Base-by-base conservation (phyloP, 2,329 filamentous ascomycete species). In the Didymella glomerata region DNA sequence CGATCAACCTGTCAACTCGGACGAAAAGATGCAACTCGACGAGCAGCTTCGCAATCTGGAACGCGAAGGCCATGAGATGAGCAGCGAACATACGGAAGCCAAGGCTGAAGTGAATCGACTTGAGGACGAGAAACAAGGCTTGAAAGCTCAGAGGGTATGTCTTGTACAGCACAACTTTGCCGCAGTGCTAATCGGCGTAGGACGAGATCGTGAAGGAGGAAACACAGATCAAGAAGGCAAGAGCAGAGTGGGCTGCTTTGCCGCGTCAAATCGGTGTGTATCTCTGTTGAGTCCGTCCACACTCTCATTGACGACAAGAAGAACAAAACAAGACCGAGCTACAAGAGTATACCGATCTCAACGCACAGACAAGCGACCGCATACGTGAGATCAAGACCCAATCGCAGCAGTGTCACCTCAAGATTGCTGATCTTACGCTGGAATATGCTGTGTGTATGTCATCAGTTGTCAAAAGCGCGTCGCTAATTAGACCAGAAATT, bases 1-100 rank as follows among this genome's bases (percentile, higher is more conserved):
- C 0, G 87, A 92, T 45, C 88, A 91, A 61, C 89, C 91, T 3
- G 84, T 93, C 7, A 91, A 96, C 71, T 78, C 79, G 4, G 80
- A 85, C 22, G 88, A 80, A 34, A 92, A 90, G 73, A 76, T 79
- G 14, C 83, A 87, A 50, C 74, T 95, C 16, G 81, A 86, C 59
- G 80, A 81, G 16, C 83, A 81, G 7, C 76, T 89, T 22, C 64
- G 64, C 3, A 76, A 78, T 1, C 60, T 82, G 2, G 76, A 78
- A 54, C 70, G 67, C 3, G 81, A 84, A 18, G 56, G 34, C n/a
- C 18, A 50, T 2, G 63, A 67, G 32, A 68, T 87, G 28, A 65
- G 68, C 30, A 53, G 65, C 10, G 44, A 69, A 22, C 53, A 67
- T 18, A 65, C 77, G 1, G 25, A 28, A n/a, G 48, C 49, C 2